These are phyloP conservation scores for Boletellus deceptivus DNA, from an alignment of 1,284 basidiomycete species.

Conservation along the genomic window DNA sequence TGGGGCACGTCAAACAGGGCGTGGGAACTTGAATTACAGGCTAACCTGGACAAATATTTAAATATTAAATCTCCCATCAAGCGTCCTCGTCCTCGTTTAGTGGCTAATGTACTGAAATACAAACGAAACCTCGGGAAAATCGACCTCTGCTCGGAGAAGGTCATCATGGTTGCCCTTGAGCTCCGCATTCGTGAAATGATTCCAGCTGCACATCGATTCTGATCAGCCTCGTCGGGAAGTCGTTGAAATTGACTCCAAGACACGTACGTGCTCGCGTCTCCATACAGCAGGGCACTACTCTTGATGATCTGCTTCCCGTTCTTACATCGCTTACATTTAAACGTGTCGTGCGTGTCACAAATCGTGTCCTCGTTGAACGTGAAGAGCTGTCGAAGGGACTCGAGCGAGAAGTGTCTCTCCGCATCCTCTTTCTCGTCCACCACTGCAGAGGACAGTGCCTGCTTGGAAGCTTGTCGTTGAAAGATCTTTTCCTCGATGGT, in stretches of 20 bases:
- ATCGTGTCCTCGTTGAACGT: conserved; percentile 85
- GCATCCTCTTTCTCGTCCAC: conserved; percentile 97
- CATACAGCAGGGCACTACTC: conserved; percentile 86
- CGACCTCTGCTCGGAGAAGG: conserved; percentile 87
- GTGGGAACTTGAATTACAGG: conserved; percentile 15
- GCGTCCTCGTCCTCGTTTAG: conserved; percentile 31
- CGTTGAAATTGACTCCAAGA: background rate
- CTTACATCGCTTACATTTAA: conserved; percentile 96
- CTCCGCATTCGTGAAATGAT: conserved; percentile 90
- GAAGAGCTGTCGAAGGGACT: conserved; percentile 90
- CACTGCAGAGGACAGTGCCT: conserved; percentile 94
- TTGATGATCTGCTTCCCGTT: conserved; percentile 85
- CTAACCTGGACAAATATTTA: conserved; percentile 1
- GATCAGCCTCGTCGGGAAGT: conserved; percentile 4
- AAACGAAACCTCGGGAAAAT: conserved; percentile 82
- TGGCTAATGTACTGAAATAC: conserved; percentile 93
- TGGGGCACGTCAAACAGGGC: conserved; percentile 21
- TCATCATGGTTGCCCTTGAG: conserved; percentile 95
- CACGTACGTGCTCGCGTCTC: conserved; percentile 95
- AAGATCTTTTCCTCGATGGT: conserved; percentile 99
- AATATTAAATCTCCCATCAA: background rate
- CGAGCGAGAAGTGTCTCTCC: conserved; percentile 92
- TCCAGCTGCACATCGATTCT: conserved; percentile 73
- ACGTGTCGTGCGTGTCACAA: conserved; percentile 96
- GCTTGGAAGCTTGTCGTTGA: conserved; percentile 94